Evolutionary conservation across 345 rosid species (phyloP).

Genomic region (Alliaria petiolata): DNA sequence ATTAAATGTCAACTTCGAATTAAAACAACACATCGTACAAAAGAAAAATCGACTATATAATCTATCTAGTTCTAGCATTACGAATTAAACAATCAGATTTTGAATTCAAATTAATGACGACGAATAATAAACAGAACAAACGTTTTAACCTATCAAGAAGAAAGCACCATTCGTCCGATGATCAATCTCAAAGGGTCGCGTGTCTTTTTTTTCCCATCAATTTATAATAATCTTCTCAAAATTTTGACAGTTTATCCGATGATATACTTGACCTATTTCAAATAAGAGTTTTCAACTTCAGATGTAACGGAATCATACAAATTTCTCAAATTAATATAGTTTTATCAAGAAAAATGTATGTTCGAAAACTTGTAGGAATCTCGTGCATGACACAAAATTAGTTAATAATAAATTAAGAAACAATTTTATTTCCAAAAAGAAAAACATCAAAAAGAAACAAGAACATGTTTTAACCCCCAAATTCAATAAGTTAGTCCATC

Average conservation of each 20-base stretch:
- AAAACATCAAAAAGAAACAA: constrained; percentile 5
- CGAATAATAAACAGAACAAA: too few relatives aligned
- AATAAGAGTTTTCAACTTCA: neutral
- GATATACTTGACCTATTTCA: neutral
- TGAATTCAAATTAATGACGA: too few relatives aligned
- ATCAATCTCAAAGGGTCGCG: too few relatives aligned
- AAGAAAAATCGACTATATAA: too few relatives aligned
- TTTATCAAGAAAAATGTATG: neutral
- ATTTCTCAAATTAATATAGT: neutral
- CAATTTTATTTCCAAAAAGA: neutral
- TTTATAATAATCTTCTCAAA: neutral
- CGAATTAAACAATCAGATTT: neutral
- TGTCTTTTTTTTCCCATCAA: too few relatives aligned
- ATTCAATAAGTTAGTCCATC: constrained; percentile 19
- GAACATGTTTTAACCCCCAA: neutral
- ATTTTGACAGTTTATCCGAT: neutral
- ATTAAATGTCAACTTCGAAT: neutral
- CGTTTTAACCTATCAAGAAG: too few relatives aligned
- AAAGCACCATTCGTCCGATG: too few relatives aligned
- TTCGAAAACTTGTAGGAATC: neutral
- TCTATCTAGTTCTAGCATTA: neutral
- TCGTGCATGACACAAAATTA: neutral
- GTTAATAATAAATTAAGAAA: neutral
- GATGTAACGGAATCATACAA: neutral
- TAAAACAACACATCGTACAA: too few relatives aligned